Base-by-base conservation (phyloP, 768 basidiomycete species). In the Thelephora ganbajun region DNA sequence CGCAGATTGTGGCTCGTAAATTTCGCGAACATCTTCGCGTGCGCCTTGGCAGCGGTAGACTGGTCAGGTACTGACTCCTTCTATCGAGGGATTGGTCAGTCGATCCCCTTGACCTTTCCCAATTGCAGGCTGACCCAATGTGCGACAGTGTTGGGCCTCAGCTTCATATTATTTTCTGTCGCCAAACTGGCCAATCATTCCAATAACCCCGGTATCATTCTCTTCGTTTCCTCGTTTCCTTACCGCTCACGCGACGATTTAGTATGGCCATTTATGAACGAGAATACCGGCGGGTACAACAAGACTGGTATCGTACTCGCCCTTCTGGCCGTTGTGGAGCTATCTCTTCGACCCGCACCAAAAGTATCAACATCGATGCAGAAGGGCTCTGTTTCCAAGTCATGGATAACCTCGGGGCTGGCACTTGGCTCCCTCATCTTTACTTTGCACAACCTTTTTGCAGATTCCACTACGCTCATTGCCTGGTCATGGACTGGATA, bases 401-500 rank as follows among this genome's bases (percentile, higher is more conserved):
- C 33, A 33, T 73, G 69, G 69, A 39, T 72, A 11, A 50, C 57
- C 11, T 53, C 63, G 2, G 73, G 80, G 0, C 52, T 84, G 11
- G 73, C 82, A 0, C 65, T 87, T 7, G 85, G 83, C 2, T 72
- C 76, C 30, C 64, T 85, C 23, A 59, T 91, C 9, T 90, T 84
- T 64, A 73, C 74, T 11, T 57, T 89, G 0, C 83, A 90, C 55
- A 79, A 76, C 42, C 69, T 88, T 37, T 65, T 89, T 45, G 72
- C 79, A 2, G 89, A 93, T 49, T 66, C 83, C 1, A 81, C 79
- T 53, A 86, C 87, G 0, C 71, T 90, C 41, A 71, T 91, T 49
- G 77, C 85, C 16, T 90, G 86, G 83, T 81, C 84, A 2, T 93
- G 89, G 89, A 83, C 86, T 0, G 89, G 89, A n/a, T 92, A 81